Evolutionary conservation across 495 filamentous ascomycete species (phyloP).

Genomic region (Rhypophila decipiens): DNA sequence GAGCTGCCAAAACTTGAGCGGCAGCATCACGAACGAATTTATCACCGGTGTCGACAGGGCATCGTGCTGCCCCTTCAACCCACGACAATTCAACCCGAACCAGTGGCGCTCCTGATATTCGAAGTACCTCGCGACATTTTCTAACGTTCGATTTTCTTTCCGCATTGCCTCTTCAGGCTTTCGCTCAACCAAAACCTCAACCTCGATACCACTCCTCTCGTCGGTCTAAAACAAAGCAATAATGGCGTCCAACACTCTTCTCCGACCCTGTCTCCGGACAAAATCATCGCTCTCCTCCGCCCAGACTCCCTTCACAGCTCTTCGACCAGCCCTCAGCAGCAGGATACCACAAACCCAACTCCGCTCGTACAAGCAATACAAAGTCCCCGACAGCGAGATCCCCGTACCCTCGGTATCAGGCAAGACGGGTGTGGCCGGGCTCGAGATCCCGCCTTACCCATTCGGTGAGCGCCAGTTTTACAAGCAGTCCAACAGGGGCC

Average conservation of each 20-base stretch:
- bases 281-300: no score
- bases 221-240: not conserved
- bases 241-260: not conserved
- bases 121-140: no score
- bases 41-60: no score
- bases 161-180: no score
- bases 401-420: slow-evolving; percentile 23
- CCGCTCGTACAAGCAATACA: slow-evolving; percentile 15
- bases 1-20: no score
- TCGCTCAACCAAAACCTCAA: not conserved
- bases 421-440: slow-evolving; percentile 7
- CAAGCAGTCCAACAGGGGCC: slow-evolving; percentile 82
- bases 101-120: no score
- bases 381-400: slow-evolving; percentile 19
- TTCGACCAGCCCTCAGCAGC: slow-evolving; percentile 5
- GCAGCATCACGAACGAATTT: no score
- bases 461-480: slow-evolving; percentile 71
- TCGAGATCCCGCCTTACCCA: slow-evolving; percentile 67
- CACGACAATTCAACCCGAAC: no score
- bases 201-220: not conserved
- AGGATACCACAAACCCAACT: slow-evolving; percentile 3
- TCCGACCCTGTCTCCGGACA: not conserved
- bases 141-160: no score
- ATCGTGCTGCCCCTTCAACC: no score
- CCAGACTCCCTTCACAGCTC: not conserved